These are phyloP conservation scores for Cercospora berteroae DNA, from an alignment of 2,329 filamentous ascomycete species.

Conservation along the genomic window DNA sequence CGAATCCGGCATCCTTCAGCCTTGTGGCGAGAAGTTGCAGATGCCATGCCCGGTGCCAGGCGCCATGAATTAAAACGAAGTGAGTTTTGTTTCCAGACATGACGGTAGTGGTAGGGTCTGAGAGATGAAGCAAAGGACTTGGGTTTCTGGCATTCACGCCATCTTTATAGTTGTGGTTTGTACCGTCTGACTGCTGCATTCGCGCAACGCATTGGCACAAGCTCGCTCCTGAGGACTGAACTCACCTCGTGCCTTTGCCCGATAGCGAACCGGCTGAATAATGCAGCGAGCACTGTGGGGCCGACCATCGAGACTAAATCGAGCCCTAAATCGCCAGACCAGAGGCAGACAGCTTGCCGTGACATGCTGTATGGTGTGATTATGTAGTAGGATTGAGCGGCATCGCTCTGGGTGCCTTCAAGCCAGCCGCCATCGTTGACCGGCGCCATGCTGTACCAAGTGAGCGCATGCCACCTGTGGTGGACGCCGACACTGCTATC, in stretches of 20 bases:
- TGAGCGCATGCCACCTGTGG: neutral
- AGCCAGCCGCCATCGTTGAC: neutral
- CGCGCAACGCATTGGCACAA: neutral
- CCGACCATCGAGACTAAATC: neutral
- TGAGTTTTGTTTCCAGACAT: conserved; percentile 22
- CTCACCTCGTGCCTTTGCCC: neutral
- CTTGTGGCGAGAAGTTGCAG: conserved; percentile 13
- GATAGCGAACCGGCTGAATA: neutral
- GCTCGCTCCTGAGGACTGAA: neutral
- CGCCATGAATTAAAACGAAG: conserved; percentile 27
- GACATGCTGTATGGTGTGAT: neutral
- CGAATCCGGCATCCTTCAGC: conserved; percentile 21
- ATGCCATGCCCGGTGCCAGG: conserved; percentile 22
- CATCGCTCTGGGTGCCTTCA: neutral
- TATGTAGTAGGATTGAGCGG: neutral
- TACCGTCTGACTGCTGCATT: neutral
- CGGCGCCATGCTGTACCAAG: neutral
- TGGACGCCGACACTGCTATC: neutral
- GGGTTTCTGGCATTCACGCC: neutral
- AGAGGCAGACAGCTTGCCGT: neutral
- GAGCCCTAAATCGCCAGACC: neutral
- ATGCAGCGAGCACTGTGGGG: neutral
- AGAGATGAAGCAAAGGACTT: neutral
- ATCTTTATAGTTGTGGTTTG: neutral
- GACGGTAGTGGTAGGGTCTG: neutral